A percentile compares a stretch with the other conserved stretches of the same genome.
These are phyloP conservation scores for Quercus mongolica DNA, from an alignment of 306 rosid species.

Conservation along the genomic window DNA sequence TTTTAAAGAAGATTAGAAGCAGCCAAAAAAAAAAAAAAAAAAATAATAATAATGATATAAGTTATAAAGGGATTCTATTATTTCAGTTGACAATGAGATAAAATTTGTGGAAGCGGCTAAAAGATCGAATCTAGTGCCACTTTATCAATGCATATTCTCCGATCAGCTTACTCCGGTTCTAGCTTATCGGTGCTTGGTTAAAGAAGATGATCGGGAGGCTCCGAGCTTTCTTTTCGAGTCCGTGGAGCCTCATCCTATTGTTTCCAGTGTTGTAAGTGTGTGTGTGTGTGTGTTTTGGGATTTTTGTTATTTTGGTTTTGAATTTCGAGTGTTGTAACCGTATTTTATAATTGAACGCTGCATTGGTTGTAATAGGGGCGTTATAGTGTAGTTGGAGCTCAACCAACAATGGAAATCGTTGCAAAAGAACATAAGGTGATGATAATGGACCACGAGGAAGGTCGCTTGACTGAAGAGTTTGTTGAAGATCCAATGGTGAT, in stretches of 20 bases:
- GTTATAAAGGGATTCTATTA: neutral
- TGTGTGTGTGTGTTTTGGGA: neutral
- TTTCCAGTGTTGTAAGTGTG: constrained; percentile 29
- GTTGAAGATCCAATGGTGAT: constrained; percentile 68
- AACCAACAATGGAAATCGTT: constrained; percentile 73
- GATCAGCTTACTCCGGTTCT: constrained; percentile 81
- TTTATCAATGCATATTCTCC: constrained; percentile 59
- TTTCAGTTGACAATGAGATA: constrained; percentile 34
- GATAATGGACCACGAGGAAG: constrained; percentile 59
- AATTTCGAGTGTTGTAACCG: neutral
- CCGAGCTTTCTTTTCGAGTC: constrained; percentile 89
- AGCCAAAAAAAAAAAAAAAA: too few relatives aligned
- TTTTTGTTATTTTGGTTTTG: neutral
- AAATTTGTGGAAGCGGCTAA: constrained; percentile 58
- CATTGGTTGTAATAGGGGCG: constrained; percentile 59
- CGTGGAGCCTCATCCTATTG: constrained; percentile 51
- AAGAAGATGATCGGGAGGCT: constrained; percentile 68
- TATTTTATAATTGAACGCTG: constrained; percentile 5
- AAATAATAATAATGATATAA: neutral
- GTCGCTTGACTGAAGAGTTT: constrained; percentile 42
- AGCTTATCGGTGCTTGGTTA: constrained; percentile 67
- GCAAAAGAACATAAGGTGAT: constrained; percentile 71
- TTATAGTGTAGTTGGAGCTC: constrained; percentile 76
- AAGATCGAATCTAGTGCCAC: constrained; percentile 60
- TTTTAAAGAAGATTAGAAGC: too few relatives aligned